Evolutionary conservation across 2,329 filamentous ascomycete species (phyloP), one percentile per base, ranked within the genome.

Genomic region (Hymenotorrendiella dingleyae): DNA sequence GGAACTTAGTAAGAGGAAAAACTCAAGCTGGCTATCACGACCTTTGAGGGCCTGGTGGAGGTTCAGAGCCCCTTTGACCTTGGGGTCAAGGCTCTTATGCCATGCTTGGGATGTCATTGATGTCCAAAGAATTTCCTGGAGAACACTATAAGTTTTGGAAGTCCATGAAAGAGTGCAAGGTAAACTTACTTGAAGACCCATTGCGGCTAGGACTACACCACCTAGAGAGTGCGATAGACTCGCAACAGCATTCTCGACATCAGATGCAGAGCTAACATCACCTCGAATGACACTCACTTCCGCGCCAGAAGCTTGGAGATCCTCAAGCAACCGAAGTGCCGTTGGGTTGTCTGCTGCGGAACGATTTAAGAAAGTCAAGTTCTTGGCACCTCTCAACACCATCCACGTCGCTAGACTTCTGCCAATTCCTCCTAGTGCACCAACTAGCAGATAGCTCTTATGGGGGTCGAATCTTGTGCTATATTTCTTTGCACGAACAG

Each of bases 1-100:
- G 19, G 40, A 42, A 11, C 19, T 24, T n/a, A 26, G 28, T 6
- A 23, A 37, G 14, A 69, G 46, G 50, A 68, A 67, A 47, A 68
- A 69, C 32, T 67, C 66, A 7, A 69, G 49, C 11, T 16, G 9
- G 6, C 28, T 11, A 6, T 38, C 19, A 7, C 39, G 29, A 24
- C 23, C 20, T 9, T 19, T 26, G 22, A 22, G 21, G 52, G 40
- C 20, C 11, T 52, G 36, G 33, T 45, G 43, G 4, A 45, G 33
- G 23, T 45, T 45, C 43, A 37, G 42, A 7, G 43, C 36, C 12
- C 43, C 43, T 19, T 36, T 14, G 10, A 40, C 38, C 17, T 41
- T 41, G 1, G 22, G 43, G n/a, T 41, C 37, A n/a, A 45, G 36
- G 12, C 32, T 21, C 20, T 14, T 24, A 4, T 37, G 32, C 43